These are phyloP conservation scores for Fusarium subglutinans DNA, from an alignment of 2,329 filamentous ascomycete species.

Conservation along the genomic window DNA sequence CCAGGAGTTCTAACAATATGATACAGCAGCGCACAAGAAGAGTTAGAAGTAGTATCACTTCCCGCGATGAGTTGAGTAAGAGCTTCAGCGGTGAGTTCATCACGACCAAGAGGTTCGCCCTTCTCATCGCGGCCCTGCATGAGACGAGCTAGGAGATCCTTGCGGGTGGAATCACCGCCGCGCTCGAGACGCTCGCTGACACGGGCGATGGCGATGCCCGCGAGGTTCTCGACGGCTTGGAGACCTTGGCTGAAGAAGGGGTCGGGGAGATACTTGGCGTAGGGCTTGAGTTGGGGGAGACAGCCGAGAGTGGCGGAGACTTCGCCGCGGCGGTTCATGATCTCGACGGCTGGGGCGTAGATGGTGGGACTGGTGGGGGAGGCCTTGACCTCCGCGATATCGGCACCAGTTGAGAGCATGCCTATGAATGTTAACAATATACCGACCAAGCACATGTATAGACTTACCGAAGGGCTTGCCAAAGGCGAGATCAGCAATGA, in stretches of 20 bases:
- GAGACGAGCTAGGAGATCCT: conserved; percentile 82
- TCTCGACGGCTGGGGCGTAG: conserved; percentile 85
- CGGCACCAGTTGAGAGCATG: conserved; percentile 80
- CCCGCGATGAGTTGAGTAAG: conserved; percentile 88
- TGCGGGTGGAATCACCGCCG: conserved; percentile 69
- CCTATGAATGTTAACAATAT: background rate
- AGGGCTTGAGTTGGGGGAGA: conserved; percentile 78
- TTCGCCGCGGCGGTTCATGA: conserved; percentile 87
- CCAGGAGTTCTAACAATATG: conserved; percentile 76
- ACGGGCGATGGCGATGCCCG: conserved; percentile 86
- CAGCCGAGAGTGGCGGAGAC: conserved; percentile 84
- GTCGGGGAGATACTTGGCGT: conserved; percentile 81
- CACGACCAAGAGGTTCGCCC: conserved; percentile 77
- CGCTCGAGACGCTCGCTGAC: conserved; percentile 78
- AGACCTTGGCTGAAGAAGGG: conserved; percentile 82
- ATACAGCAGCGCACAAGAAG: conserved; percentile 84
- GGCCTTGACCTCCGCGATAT: conserved; percentile 77
- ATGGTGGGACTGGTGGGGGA: conserved; percentile 68
- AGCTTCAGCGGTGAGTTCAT: conserved; percentile 88
- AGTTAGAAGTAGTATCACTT: conserved; percentile 80
- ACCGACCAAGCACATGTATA: fast-evolving
- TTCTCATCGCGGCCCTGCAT: conserved; percentile 88
- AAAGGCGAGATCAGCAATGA: conserved; percentile 61
- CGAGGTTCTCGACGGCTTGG: conserved; percentile 79
- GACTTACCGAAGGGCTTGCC: conserved; percentile 56